Base-by-base conservation (phyloP, 805 yeast genomes). In the Pichia kluyveri region DNA sequence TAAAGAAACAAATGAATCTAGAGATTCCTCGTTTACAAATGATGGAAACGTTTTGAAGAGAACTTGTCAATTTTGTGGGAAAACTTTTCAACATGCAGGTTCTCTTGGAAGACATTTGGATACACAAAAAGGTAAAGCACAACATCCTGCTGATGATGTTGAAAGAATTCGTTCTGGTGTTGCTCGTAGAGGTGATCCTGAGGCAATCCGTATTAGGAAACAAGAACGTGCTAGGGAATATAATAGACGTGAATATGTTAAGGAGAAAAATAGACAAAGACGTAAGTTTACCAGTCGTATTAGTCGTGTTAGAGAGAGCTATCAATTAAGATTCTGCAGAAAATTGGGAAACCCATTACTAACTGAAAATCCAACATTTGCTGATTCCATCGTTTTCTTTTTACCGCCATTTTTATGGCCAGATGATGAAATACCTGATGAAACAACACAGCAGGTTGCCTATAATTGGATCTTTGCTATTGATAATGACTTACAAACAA, bases 91-190 rank as follows among this genome's bases (percentile, higher is more conserved):
- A 3, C 77, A 77, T 50, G 75, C 79, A 8, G 82, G 83, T 2
- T 76, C 82, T 0, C 63, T 78, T 48, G 83, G 83, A 1, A 65
- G 85, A 36, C 85, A 80, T 58, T 58, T 80, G 40, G 84, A 80
- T 54, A 59, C 68, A 41, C 72, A 76, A 51, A 75, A 75, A 46
- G 85, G 84, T 1, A 70, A 79, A 10, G 56, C 67, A 1, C 47
- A 61, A 15, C 85, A 80, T 52, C 84, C 84, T 0, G 57, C 64
- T 1, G 76, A 70, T 3, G 65, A 69, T 39, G 76, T 80, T 15
- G 74, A 70, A 14, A 57, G 56, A 44, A 53, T 79, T 39, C 57
- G 83, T 31, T 66, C 71, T 0, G 68, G 72, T 41, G 83, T 79
- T 27, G 73, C 73, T 40, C 65, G 82, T 39, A 60, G 81, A 9